Evolutionary conservation across 139 green algal genomes (phyloP).

Genomic region (Picochlorum sp.): DNA sequence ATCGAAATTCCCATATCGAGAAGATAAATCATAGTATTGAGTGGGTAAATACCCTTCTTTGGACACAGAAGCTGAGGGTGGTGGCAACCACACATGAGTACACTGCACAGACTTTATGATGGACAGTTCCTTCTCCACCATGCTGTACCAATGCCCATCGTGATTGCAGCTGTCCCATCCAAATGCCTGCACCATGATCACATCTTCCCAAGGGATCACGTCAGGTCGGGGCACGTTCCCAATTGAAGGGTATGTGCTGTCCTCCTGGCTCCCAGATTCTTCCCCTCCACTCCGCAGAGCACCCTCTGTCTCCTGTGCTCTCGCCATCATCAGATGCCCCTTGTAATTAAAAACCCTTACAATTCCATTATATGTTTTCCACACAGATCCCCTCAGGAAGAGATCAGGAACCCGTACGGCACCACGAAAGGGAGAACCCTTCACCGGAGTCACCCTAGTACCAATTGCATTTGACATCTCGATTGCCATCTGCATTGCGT

Average conservation of each 20-base stretch:
- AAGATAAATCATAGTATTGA: conserved; percentile 73
- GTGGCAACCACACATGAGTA: conserved; percentile 75
- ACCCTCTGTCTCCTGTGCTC: no score
- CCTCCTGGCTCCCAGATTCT: background rate
- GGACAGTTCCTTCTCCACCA: conserved; percentile 35
- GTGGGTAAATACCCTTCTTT: conserved; percentile 74
- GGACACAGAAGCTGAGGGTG: conserved; percentile 64
- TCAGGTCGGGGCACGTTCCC: background rate
- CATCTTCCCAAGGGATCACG: conserved; percentile 8
- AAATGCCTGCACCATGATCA: conserved; percentile 36
- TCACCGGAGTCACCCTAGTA: no score
- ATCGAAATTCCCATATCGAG: conserved; percentile 53
- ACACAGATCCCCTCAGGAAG: no score
- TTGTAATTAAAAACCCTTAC: no score
- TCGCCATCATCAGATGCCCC: no score
- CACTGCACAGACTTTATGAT: conserved; percentile 25
- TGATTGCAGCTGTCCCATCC: conserved; percentile 57
- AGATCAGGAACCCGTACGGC: no score
- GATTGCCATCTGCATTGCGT: no score
- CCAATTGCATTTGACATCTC: no score
- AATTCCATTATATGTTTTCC: no score
- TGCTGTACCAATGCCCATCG: conserved; percentile 38
- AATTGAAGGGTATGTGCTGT: background rate
- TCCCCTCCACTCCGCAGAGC: no score
- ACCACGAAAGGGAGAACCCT: no score